Evolutionary conservation across 1,139 yeast species (phyloP).

Genomic region (Petasospora fabianii): DNA sequence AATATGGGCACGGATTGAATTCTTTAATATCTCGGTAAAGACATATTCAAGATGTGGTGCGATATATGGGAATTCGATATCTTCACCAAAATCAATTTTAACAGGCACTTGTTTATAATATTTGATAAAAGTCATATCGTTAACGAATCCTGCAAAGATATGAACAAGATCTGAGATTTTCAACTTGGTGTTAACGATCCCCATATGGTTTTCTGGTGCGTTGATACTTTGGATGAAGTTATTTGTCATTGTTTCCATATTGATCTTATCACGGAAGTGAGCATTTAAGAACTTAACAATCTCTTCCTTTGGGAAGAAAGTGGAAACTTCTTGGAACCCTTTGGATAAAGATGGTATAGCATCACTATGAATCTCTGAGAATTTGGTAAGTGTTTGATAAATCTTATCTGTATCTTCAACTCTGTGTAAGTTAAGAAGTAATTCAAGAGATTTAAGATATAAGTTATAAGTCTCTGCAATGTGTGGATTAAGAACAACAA

Average conservation of each 20-base stretch:
- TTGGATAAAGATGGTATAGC: constrained; percentile 75
- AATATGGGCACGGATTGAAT: constrained; percentile 80
- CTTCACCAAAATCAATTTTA: constrained; percentile 49
- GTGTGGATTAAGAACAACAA: constrained; percentile 84
- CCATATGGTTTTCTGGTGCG: constrained; percentile 50
- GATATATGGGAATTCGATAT: constrained; percentile 65
- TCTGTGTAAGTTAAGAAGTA: constrained; percentile 41
- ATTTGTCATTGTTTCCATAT: constrained; percentile 80
- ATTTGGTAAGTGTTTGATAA: constrained; percentile 56
- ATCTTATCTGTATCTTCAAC: constrained; percentile 30
- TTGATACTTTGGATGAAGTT: constrained; percentile 67
- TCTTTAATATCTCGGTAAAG: constrained; percentile 81
- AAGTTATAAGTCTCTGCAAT: constrained; percentile 75
- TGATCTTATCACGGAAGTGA: constrained; percentile 81
- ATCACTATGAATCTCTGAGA: constrained; percentile 75
- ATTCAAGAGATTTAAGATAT: constrained; percentile 68
- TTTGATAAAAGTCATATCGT: constrained; percentile 76
- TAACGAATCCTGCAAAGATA: constrained; percentile 69
- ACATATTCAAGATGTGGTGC: constrained; percentile 86
- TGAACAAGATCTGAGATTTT: constrained; percentile 57
- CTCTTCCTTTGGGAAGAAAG: constrained; percentile 44
- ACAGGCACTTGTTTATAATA: constrained; percentile 71
- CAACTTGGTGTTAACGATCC: constrained; percentile 65
- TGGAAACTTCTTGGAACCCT: constrained; percentile 75
- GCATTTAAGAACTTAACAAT: constrained; percentile 63